Conservation (phyloP, 768 basidiomycete species). For the Suillus brevipes region DNA sequence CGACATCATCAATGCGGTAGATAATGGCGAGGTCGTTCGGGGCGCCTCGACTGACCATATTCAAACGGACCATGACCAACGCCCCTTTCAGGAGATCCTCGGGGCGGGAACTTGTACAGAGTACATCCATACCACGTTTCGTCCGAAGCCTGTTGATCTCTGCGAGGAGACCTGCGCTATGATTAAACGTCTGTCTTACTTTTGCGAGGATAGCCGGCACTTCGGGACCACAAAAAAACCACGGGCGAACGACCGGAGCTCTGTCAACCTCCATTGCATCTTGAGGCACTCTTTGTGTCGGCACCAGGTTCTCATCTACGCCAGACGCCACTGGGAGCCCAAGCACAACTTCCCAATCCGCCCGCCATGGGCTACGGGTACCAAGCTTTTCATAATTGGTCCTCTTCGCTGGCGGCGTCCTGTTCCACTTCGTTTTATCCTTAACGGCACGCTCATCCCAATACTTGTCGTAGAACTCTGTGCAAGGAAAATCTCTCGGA, state of each 20-base stretch:
- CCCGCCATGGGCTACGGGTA: conserved; percentile 68
- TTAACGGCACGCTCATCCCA: conserved; percentile 48
- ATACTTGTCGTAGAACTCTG: conserved; percentile 52
- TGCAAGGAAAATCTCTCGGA: conserved; percentile 77
- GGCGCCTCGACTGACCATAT: conserved; percentile 63
- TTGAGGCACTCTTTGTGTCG: conserved; percentile 56
- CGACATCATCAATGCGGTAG: conserved; percentile 59
- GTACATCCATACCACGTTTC: conserved; percentile 49
- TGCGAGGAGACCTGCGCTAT: conserved; percentile 45
- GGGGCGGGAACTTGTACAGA: conserved; percentile 35
- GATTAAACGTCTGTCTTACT: conserved; percentile 39
- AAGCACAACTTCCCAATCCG: conserved; percentile 77
- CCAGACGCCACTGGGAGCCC: conserved; percentile 38
- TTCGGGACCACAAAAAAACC: conserved; percentile 69
- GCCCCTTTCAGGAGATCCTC: conserved; percentile 57
- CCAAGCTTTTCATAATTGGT: conserved; percentile 66
- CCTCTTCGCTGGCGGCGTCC: conserved; percentile 87
- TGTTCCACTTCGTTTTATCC: conserved; percentile 66
- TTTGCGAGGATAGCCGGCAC: conserved; percentile 46
- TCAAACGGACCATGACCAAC: conserved; percentile 65
- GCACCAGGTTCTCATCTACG: conserved; percentile 39
- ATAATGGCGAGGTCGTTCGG: conserved; percentile 77
- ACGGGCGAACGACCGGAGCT: conserved; percentile 38
- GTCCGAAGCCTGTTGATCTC: conserved; percentile 60
- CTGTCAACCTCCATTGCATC: conserved; percentile 15